Conservation (phyloP, 2,329 filamentous ascomycete genomes). For the Phyllosticta ampelicida region DNA sequence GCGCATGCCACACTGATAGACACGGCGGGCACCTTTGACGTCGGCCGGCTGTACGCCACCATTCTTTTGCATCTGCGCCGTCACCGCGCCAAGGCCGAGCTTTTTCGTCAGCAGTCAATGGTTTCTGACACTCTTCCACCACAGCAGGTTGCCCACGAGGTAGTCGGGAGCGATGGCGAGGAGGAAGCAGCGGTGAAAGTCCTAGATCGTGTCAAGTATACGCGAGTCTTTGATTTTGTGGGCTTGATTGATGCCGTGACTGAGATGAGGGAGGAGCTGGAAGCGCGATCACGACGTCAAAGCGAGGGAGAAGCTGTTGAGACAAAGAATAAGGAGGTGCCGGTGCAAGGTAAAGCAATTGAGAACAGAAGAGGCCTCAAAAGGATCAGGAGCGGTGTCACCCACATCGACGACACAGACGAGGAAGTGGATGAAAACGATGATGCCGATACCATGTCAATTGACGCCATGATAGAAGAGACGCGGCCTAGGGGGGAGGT, state of each 20-base stretch:
- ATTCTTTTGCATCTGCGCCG: constrained; percentile 17
- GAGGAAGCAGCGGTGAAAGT: constrained; percentile 25
- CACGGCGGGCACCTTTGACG: constrained; percentile 35
- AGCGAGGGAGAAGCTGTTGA: neutral
- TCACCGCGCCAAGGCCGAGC: neutral
- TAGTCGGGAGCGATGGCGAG: neutral
- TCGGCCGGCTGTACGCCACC: constrained; percentile 28
- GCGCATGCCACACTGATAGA: constrained; percentile 35
- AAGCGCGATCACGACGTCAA: constrained; percentile 3
- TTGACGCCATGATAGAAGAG: constrained; percentile 11
- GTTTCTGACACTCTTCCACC: neutral
- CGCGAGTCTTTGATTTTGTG: constrained; percentile 40
- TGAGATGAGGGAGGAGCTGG: constrained; percentile 32
- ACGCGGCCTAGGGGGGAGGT: neutral
- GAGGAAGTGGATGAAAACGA: constrained; percentile 22
- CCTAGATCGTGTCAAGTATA: constrained; percentile 37
- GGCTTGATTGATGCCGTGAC: constrained; percentile 36
- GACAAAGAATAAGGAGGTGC: neutral
- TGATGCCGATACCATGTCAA: constrained; percentile 31
- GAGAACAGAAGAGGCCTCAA: neutral
- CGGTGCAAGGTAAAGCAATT: neutral
- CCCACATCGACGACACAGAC: constrained; percentile 22
- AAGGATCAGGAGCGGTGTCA: constrained; percentile 16
- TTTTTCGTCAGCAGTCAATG: neutral
- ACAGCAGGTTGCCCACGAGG: neutral